phyloP scores from a whole-genome alignment of 177 flowering plant genomes.

The Vitis hybrid region DNA sequence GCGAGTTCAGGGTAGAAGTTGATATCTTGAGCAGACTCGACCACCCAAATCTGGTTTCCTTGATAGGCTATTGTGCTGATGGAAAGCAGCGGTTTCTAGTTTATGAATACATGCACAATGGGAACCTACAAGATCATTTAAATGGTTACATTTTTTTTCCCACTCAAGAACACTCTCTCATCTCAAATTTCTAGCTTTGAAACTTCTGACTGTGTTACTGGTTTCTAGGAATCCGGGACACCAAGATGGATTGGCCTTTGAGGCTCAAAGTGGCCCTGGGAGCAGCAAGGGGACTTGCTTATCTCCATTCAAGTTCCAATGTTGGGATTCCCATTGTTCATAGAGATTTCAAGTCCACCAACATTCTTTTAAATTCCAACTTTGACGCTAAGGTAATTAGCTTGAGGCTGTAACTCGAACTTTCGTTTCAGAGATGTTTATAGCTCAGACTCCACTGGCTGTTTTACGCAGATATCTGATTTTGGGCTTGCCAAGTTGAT shows the following conservation, averaged over 20 bases:
- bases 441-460: constrained; percentile 3
- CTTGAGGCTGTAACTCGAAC: background rate
- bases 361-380: constrained; percentile 67
- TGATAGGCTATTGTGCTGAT: constrained; percentile 96
- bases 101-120: constrained; percentile 85
- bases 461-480: constrained; percentile 70
- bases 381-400: constrained; percentile 73
- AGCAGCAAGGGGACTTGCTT: constrained; percentile 91
- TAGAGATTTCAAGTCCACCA: constrained; percentile 96
- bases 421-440: background rate
- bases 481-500: constrained; percentile 96
- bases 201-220: background rate
- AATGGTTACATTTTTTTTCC: constrained; percentile 42
- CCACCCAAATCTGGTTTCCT: constrained; percentile 87
- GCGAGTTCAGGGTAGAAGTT: constrained; percentile 95
- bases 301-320: constrained; percentile 83
- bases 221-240: constrained; percentile 57
- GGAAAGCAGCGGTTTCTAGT: constrained; percentile 93
- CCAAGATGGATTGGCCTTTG: constrained; percentile 84
- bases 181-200: too few species aligned
- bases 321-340: constrained; percentile 92
- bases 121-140: constrained; percentile 92
- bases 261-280: constrained; percentile 92
- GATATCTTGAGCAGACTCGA: constrained; percentile 95
- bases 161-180: too few species aligned